Base-by-base conservation (phyloP, 1,284 basidiomycete genomes). In the Moesziomyces aphidis region DNA sequence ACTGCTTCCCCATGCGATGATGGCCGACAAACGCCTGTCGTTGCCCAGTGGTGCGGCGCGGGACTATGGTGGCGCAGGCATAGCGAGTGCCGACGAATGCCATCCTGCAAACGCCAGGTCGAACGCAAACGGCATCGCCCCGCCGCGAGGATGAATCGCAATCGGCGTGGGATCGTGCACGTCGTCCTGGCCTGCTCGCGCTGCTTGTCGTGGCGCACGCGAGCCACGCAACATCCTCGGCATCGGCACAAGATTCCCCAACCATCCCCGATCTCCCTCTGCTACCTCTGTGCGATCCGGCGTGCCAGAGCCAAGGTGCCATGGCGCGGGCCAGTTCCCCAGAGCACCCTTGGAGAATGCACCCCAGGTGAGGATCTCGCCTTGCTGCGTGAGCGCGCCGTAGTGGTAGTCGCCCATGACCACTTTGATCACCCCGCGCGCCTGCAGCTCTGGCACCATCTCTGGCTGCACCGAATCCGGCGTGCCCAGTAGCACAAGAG, bases 401-500 rank as follows among this genome's bases (percentile, higher is more conserved):
- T 87, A 90, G 86, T 97, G 94, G 84, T 94, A 95, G 85, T 97
- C 94, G 5, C 95, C 95, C 50, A 94, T 88, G 10, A 91, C 90
- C 59, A 95, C 90, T 59, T 92, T 92, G 70, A 95, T 94, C 59
- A 95, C 88, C 44, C 88, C 87, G 67, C 87, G 88, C 75, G 91
- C 88, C 77, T 94, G 92, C 22, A 96, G 86, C 23, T 87, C 88
- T 1, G 91, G 90, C 4, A 92, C 87, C 65, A 92, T 86, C 36
- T 87, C 87, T 3, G 93, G 91, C 2, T 53, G 39, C 1, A 45
- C 50, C 26, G 17, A 31, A 86, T 21, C 85, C 85, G 26, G 83
- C 69, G 67, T 17, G 23, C 52, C 83, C 1, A 78, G 50, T 10
- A 78, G 50, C 0, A 78, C 77, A 15, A 78, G 86, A 7, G 70